Evolutionary conservation across 805 yeast genomes (phyloP).

Genomic region (Suhomyces emberorum): DNA sequence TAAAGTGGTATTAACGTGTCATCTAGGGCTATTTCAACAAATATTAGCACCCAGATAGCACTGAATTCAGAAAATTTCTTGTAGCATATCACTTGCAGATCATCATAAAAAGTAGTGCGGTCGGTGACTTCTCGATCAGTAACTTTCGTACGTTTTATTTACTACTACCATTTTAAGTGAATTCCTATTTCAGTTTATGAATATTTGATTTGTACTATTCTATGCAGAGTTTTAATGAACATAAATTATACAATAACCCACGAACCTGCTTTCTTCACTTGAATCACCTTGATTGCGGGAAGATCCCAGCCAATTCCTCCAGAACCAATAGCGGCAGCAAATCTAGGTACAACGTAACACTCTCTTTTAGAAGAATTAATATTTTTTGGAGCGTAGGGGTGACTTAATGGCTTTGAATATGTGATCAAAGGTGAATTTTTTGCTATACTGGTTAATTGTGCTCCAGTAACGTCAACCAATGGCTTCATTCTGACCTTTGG

Average conservation of each 20-base stretch:
- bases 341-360: constrained; percentile 86
- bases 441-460: constrained; percentile 75
- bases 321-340: constrained; percentile 78
- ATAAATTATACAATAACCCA: constrained; percentile 56
- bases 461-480: constrained; percentile 70
- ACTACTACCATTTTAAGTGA: too few relatives aligned
- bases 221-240: too few relatives aligned
- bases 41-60: too few relatives aligned
- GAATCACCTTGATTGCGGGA: constrained; percentile 71
- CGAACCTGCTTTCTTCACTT: constrained; percentile 59
- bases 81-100: too few relatives aligned
- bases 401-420: constrained; percentile 88
- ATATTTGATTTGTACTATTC: too few relatives aligned
- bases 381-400: constrained; percentile 80
- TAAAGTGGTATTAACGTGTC: too few relatives aligned
- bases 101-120: too few relatives aligned
- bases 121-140: too few relatives aligned
- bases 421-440: constrained; percentile 68
- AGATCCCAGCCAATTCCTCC: constrained; percentile 93
- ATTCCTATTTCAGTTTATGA: too few relatives aligned
- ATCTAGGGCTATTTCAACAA: too few relatives aligned
- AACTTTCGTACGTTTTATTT: too few relatives aligned
- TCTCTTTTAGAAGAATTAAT: constrained; percentile 66
- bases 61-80: too few relatives aligned
- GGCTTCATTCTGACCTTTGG: constrained; percentile 64